phyloP scores from a whole-genome alignment of 1,284 basidiomycete genomes.

The Rhizoctonia solani region DNA sequence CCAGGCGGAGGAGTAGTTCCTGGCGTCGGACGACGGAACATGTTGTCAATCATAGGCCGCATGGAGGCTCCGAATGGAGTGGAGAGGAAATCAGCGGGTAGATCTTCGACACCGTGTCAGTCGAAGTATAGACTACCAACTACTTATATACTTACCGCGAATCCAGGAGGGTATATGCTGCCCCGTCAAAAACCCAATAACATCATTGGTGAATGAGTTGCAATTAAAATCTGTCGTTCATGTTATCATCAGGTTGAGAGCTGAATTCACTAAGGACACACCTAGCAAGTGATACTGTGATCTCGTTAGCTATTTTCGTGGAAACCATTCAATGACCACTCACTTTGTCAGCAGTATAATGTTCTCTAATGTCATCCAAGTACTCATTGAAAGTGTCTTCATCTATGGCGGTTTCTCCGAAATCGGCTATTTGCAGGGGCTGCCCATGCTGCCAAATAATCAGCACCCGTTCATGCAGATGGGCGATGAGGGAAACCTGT shows the following conservation, averaged over 20 bases:
- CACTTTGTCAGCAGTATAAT: slow-evolving; percentile 87
- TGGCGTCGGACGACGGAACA: slow-evolving; percentile 64
- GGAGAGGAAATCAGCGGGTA: slow-evolving; percentile 86
- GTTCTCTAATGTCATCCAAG: slow-evolving; percentile 68
- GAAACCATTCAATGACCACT: slow-evolving; percentile 40
- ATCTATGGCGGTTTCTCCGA: slow-evolving; percentile 84
- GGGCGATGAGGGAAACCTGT: slow-evolving; percentile 27
- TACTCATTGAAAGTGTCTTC: slow-evolving; percentile 84
- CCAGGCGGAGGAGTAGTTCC: slow-evolving; percentile 42
- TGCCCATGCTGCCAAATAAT: slow-evolving; percentile 63
- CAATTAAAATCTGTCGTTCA: slow-evolving; percentile 73
- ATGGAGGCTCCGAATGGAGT: slow-evolving; percentile 89
- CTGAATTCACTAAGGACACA: not conserved
- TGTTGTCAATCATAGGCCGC: slow-evolving; percentile 84
- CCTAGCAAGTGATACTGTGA: slow-evolving; percentile 85
- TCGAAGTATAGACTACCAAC: not conserved
- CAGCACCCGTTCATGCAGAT: not conserved
- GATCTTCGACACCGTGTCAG: slow-evolving; percentile 53
- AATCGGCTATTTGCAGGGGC: slow-evolving; percentile 74
- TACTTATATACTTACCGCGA: slow-evolving; percentile 53
- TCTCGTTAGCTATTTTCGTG: not conserved
- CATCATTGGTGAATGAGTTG: slow-evolving; percentile 89
- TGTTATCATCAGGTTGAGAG: slow-evolving; percentile 12
- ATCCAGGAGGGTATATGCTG: slow-evolving; percentile 78
- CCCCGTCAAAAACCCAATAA: slow-evolving; percentile 81